Conservation (phyloP, 2,329 filamentous ascomycete species). For the Neocucurbitaria cava region DNA sequence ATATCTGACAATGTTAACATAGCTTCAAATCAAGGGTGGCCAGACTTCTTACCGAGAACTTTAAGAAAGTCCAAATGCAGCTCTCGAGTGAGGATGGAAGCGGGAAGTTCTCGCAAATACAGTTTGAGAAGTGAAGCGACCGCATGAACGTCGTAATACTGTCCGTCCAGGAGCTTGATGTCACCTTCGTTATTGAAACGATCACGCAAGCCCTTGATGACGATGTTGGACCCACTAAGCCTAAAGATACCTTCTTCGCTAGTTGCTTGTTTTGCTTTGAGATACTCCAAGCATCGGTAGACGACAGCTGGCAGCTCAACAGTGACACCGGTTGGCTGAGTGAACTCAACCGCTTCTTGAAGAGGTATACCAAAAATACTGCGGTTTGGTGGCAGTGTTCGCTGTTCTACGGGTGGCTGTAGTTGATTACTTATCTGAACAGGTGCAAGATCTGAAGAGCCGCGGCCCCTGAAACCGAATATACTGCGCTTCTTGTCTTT, state of each 20-base stretch:
- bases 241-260: constrained; percentile 95
- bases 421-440: constrained; percentile 27
- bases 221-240: constrained; percentile 92
- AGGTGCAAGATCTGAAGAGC: constrained; percentile 69
- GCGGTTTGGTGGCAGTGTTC: constrained; percentile 55
- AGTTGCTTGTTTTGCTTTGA: constrained; percentile 80
- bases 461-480: constrained; percentile 68
- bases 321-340: constrained; percentile 73
- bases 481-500: constrained; percentile 83
- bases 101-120: constrained; percentile 90
- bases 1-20: constrained; percentile 64
- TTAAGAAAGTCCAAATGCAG: constrained; percentile 87
- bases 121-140: constrained; percentile 93
- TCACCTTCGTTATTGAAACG: constrained; percentile 94
- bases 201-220: constrained; percentile 89
- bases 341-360: constrained; percentile 83
- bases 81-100: constrained; percentile 88
- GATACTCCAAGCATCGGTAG: constrained; percentile 93
- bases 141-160: constrained; percentile 94
- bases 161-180: constrained; percentile 83
- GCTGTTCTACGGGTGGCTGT: constrained; percentile 29
- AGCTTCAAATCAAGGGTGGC: neutral
- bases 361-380: constrained; percentile 83
- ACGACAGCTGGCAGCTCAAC: constrained; percentile 88
- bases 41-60: constrained; percentile 70